phyloP scores from a whole-genome alignment of 2,329 filamentous ascomycete genomes.

The Trichothecium sympodiale region DNA sequence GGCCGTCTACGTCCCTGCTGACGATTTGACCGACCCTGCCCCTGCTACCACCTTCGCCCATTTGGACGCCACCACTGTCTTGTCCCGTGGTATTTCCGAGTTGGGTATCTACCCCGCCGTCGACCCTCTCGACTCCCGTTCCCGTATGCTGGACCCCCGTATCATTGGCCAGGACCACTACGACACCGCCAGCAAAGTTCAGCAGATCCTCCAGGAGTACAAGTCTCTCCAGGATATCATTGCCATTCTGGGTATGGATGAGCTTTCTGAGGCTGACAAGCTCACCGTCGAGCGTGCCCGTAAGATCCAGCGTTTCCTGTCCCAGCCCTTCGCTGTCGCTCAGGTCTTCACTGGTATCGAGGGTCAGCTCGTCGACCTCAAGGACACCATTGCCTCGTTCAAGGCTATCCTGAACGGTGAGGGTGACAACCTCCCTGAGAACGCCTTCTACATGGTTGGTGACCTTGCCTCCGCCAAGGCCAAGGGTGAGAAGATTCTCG shows the following conservation, averaged over 20 bases:
- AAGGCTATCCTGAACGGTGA: slow-evolving; percentile 94
- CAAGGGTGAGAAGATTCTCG: slow-evolving; percentile 99
- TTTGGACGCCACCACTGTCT: slow-evolving; percentile 99
- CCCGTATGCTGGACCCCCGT: slow-evolving; percentile 98
- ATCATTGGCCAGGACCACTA: slow-evolving; percentile 98
- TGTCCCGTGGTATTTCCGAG: slow-evolving; percentile 99
- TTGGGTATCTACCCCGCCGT: slow-evolving; percentile 99
- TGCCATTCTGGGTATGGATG: slow-evolving; percentile 99
- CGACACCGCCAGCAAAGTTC: slow-evolving; percentile 83
- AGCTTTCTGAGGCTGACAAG: slow-evolving; percentile 98
- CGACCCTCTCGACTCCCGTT: slow-evolving; percentile 99
- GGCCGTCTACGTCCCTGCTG: slow-evolving; percentile 99
- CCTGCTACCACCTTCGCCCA: slow-evolving; percentile 99
- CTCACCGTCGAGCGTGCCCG: slow-evolving; percentile 99
- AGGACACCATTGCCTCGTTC: slow-evolving; percentile 97
- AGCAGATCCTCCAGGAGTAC: slow-evolving; percentile 99
- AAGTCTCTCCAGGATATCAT: slow-evolving; percentile 99
- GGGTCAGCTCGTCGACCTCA: slow-evolving; percentile 93
- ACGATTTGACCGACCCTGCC: slow-evolving; percentile 99
- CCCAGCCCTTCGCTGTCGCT: slow-evolving; percentile 90
- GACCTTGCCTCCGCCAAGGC: slow-evolving; percentile 83
- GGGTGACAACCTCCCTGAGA: slow-evolving; percentile 90
- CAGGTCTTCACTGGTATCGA: slow-evolving; percentile 85
- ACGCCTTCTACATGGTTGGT: slow-evolving; percentile 96
- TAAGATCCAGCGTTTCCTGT: slow-evolving; percentile 99